Percentiles rank a stretch among this genome's conserved stretches.
phyloP scores from a whole-genome alignment of 208 protist species.

The Leishmania arabica region DNA sequence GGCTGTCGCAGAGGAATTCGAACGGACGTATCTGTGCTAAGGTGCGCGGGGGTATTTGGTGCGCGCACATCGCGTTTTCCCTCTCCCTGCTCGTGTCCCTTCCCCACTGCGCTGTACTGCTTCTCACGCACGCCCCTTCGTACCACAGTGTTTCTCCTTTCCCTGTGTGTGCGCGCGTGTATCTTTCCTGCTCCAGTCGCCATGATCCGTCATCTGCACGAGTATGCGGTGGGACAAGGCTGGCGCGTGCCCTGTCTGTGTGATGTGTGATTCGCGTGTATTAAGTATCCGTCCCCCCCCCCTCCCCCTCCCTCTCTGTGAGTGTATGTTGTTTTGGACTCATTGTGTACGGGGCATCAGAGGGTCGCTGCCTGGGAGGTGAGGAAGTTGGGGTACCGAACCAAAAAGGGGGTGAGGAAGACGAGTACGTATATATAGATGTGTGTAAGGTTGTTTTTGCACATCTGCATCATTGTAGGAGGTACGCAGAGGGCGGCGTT shows the following conservation, averaged over 20 bases:
- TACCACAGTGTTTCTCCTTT: neutral
- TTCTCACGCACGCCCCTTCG: neutral
- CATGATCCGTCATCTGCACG: neutral
- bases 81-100: conserved; percentile 6
- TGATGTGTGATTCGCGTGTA: neutral
- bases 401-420: neutral
- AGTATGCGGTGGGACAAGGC: neutral
- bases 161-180: neutral
- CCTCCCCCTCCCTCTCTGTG: neutral
- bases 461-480: neutral
- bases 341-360: neutral
- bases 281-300: neutral
- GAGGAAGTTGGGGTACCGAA: neutral
- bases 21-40: conserved; percentile 40
- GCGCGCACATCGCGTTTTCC: neutral
- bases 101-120: neutral
- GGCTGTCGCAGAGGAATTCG: conserved; percentile 42
- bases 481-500: neutral
- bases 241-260: neutral
- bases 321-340: neutral
- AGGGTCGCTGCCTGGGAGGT: neutral
- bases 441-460: neutral
- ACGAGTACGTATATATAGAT: neutral
- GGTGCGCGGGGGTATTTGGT: neutral
- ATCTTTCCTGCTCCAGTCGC: neutral